These are phyloP conservation scores for Zasmidium angulare DNA, from an alignment of 2,329 filamentous ascomycete genomes.

Conservation along the genomic window DNA sequence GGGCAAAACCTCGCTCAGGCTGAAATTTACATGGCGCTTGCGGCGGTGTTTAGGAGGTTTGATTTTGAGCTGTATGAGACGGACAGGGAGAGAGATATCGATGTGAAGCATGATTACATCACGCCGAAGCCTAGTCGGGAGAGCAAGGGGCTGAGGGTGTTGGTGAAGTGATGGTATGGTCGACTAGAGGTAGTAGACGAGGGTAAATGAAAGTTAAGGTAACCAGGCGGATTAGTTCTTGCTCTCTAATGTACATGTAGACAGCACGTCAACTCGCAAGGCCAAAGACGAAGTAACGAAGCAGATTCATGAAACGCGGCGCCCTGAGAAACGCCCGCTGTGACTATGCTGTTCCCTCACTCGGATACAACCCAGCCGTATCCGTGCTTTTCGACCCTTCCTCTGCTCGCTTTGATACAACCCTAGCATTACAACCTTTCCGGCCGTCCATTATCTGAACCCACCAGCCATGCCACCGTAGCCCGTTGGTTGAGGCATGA, in stretches of 20 bases:
- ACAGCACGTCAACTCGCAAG: not conserved
- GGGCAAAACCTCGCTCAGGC: slow-evolving; percentile 20
- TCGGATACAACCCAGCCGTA: not conserved
- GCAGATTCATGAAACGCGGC: not conserved
- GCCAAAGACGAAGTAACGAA: not conserved
- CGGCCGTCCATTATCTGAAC: not conserved
- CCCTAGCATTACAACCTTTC: not conserved
- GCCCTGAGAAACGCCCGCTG: not conserved
- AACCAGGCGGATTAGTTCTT: not conserved
- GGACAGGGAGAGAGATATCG: slow-evolving; percentile 4
- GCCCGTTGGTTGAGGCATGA: slow-evolving; percentile 78
- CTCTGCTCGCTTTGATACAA: not conserved
- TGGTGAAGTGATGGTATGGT: slow-evolving; percentile 1
- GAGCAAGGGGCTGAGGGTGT: not conserved
- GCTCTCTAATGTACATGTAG: not conserved
- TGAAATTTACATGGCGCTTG: slow-evolving; percentile 20
- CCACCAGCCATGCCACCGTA: slow-evolving; percentile 31
- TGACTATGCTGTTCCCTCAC: not conserved
- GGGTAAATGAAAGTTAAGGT: not conserved
- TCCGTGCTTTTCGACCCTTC: not conserved
- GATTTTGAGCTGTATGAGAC: slow-evolving; percentile 18
- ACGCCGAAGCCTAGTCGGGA: not conserved
- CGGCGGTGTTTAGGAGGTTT: slow-evolving; percentile 10
- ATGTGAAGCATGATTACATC: not conserved
- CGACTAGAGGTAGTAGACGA: not conserved